Percentiles rank a stretch among this genome's conserved stretches.
phyloP scores from a whole-genome alignment of 2,329 filamentous ascomycete species.

The Waltergamsia citrina region DNA sequence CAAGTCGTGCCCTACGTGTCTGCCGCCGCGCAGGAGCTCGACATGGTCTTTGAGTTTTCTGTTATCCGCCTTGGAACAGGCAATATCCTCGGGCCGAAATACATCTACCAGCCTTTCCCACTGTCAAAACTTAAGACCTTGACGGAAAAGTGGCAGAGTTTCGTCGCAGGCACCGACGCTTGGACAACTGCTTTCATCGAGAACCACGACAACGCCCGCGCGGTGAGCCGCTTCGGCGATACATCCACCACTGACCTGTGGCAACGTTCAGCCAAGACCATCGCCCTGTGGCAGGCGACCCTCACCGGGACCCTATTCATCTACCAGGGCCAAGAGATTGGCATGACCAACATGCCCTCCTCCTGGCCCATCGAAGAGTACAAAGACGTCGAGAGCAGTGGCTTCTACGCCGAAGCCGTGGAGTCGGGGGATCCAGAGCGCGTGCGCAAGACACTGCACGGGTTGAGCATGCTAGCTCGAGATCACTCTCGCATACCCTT shows the following conservation, averaged over 20 bases:
- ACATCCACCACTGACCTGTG: conserved; percentile 32
- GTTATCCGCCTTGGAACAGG: conserved; percentile 45
- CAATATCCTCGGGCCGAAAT: conserved; percentile 31
- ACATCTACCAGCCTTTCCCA: conserved; percentile 39
- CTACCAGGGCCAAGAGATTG: conserved; percentile 53
- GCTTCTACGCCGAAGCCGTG: conserved; percentile 37
- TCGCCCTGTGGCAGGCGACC: conserved; percentile 38
- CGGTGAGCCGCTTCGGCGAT: conserved; percentile 43
- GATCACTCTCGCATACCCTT: conserved; percentile 59
- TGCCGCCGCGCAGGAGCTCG: conserved; percentile 39
- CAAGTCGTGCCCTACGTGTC: conserved; percentile 47
- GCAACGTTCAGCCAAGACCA: conserved; percentile 36
- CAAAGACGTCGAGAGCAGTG: conserved; percentile 42
- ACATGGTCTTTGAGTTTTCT: conserved; percentile 53
- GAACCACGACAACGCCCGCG: conserved; percentile 54
- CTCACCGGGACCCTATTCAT: conserved; percentile 46
- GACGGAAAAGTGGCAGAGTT: conserved; percentile 36
- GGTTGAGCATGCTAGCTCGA: conserved; percentile 47
- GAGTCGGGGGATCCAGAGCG: conserved; percentile 21
- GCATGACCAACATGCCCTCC: conserved; percentile 45
- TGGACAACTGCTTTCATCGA: conserved; percentile 55
- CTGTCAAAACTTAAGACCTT: conserved; percentile 33
- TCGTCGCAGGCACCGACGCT: conserved; percentile 37
- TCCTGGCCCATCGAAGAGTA: conserved; percentile 42
- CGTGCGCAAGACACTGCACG: conserved; percentile 35